These are phyloP conservation scores for Closterium sp. DNA, from an alignment of 139 green algal species.

Conservation along the genomic window DNA sequence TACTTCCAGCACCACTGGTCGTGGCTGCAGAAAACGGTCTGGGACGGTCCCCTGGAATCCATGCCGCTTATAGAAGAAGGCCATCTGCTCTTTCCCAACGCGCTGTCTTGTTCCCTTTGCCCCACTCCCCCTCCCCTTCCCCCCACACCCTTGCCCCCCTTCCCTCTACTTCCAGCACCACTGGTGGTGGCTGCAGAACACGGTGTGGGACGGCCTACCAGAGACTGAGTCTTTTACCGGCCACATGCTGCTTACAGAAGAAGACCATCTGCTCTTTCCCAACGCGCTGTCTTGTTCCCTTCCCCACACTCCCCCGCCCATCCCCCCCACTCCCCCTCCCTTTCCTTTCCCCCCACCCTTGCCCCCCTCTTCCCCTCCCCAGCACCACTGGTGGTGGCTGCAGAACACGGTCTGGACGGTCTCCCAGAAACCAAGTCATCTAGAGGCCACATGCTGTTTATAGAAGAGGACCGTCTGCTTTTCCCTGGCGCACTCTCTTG, in stretches of 20 bases:
- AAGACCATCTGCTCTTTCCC: no score
- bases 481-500: conserved; percentile 25
- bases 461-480: conserved; percentile 45
- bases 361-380: no score
- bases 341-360: not conserved
- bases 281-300: no score
- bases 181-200: no score
- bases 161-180: not conserved
- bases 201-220: no score
- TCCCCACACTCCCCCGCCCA: no score
- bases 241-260: not conserved
- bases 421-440: conserved; percentile 23
- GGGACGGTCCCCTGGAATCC: no score
- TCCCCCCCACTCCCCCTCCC: not conserved
- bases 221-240: not conserved
- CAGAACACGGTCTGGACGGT: conserved; percentile 47
- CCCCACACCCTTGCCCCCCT: not conserved
- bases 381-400: conserved; percentile 52
- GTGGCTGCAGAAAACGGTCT: no score
- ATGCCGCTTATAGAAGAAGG: no score
- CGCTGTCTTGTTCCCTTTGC: not conserved
- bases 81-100: no score
- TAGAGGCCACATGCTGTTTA: conserved; percentile 38
- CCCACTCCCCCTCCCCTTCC: not conserved
- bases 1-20: no score